A percentile compares a stretch with the other conserved stretches of the same genome.
These are phyloP conservation scores for Candida wancherniae DNA, from an alignment of 805 yeast genomes.

Conservation along the genomic window DNA sequence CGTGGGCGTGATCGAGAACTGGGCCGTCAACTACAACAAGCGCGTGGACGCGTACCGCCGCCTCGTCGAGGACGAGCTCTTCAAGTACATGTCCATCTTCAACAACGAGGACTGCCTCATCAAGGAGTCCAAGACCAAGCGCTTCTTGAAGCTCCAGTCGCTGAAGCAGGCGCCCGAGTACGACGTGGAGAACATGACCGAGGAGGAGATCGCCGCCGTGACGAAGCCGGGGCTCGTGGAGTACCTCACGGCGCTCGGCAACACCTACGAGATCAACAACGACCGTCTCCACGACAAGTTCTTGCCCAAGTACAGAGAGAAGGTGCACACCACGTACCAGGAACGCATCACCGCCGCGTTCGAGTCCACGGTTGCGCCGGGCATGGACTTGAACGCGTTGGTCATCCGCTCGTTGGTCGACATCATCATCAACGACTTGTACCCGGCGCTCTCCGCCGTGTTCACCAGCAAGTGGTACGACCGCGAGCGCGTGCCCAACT, in stretches of 20 bases:
- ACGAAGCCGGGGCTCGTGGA: conserved; percentile 70
- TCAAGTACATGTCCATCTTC: conserved; percentile 38
- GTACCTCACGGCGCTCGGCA: conserved; percentile 76
- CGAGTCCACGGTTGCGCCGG: conserved; percentile 47
- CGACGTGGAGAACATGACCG: conserved; percentile 38
- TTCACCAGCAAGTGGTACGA: conserved; percentile 72
- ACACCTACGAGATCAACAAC: conserved; percentile 78
- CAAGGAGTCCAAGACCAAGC: conserved; percentile 42
- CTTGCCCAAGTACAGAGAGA: conserved; percentile 54
- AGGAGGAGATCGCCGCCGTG: conserved; percentile 32
- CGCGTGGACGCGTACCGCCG: conserved; percentile 62
- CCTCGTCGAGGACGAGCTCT: conserved; percentile 44
- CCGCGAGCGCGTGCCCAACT: conserved; percentile 16
- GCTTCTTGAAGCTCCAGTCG: conserved; percentile 25
- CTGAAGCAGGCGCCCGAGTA: conserved; percentile 11
- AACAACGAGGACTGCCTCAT: conserved; percentile 34
- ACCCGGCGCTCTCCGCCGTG: conserved; percentile 53
- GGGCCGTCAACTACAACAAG: conserved; percentile 53
- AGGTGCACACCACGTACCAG: conserved; percentile 47
- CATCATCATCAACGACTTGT: conserved; percentile 69
- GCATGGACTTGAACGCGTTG: conserved; percentile 75
- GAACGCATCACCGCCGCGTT: conserved; percentile 31
- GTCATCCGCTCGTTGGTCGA: conserved; percentile 64
- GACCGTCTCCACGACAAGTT: conserved; percentile 62
- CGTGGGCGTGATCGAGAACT: conserved; percentile 71